phyloP scores from a whole-genome alignment of 306 rosid species.

The Malus orientalis region DNA sequence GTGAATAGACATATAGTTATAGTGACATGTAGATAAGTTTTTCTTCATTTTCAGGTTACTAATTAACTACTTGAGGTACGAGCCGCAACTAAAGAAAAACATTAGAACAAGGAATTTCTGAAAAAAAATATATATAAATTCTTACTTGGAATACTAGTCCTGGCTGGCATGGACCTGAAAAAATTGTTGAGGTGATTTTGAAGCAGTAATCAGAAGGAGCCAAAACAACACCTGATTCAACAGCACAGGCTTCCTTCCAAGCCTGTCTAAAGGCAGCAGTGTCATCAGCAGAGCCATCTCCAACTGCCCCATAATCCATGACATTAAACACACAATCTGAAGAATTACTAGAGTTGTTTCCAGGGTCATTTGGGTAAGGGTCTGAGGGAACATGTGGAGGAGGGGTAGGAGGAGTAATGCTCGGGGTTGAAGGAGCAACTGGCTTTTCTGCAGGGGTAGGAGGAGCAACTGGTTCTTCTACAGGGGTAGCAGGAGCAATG shows the following conservation, averaged over 20 bases:
- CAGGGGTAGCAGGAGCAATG: slow-evolving; percentile 24
- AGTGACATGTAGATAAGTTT: neutral
- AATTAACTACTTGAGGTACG: neutral
- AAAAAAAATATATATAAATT: neutral
- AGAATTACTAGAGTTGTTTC: slow-evolving; percentile 18
- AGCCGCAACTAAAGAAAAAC: neutral
- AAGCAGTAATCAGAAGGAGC: slow-evolving; percentile 54
- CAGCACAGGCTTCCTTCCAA: slow-evolving; percentile 93
- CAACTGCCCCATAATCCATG: slow-evolving; percentile 68
- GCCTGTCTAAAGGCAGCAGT: slow-evolving; percentile 68
- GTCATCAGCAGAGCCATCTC: slow-evolving; percentile 83
- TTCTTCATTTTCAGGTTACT: neutral
- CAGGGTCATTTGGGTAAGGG: slow-evolving; percentile 60
- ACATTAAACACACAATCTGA: slow-evolving; percentile 57
- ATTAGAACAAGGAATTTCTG: neutral
- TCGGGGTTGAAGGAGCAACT: slow-evolving; percentile 9
- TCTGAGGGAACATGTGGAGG: slow-evolving; percentile 46
- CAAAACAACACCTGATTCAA: slow-evolving; percentile 59
- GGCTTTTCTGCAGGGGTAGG: neutral
- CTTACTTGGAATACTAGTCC: slow-evolving; percentile 85
- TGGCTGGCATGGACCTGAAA: slow-evolving; percentile 89
- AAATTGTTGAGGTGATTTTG: slow-evolving; percentile 80
- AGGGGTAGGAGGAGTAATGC: slow-evolving; percentile 8
- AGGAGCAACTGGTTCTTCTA: slow-evolving; percentile 6
- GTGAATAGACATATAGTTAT: no score